These are phyloP conservation scores for Candida railenensis DNA, from an alignment of 805 yeast species.

Conservation along the genomic window DNA sequence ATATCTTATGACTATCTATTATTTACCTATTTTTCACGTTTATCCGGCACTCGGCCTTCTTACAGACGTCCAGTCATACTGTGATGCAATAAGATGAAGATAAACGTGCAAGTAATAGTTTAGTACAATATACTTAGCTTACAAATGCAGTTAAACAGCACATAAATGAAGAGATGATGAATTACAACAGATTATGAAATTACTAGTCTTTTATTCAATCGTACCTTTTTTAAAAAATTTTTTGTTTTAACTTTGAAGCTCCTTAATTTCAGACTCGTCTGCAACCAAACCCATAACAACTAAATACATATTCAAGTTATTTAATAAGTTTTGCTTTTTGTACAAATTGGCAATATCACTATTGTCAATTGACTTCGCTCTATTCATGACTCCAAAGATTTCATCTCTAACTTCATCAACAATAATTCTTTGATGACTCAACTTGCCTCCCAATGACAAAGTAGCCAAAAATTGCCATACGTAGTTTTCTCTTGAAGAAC, in stretches of 20 bases:
- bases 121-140: too few species aligned
- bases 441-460: slow-evolving; percentile 84
- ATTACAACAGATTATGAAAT: background rate
- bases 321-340: slow-evolving; percentile 59
- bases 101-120: too few species aligned
- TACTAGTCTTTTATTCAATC: background rate
- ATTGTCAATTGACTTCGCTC: slow-evolving; percentile 63
- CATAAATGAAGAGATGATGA: too few species aligned
- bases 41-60: background rate
- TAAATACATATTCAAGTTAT: slow-evolving; percentile 84
- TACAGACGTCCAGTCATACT: background rate
- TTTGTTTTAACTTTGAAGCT: slow-evolving; percentile 39
- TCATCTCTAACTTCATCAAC: slow-evolving; percentile 90
- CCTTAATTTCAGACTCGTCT: slow-evolving; percentile 83
- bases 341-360: slow-evolving; percentile 45
- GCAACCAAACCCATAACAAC: slow-evolving; percentile 97
- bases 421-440: slow-evolving; percentile 87
- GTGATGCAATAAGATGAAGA: too few species aligned
- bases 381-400: slow-evolving; percentile 82
- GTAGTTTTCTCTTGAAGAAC: slow-evolving; percentile 55
- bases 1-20: background rate
- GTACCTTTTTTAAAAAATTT: background rate
- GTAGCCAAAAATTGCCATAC: slow-evolving; percentile 98
- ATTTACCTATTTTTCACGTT: background rate
- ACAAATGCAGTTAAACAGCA: too few species aligned